Conservation (phyloP, 2,329 filamentous ascomycete genomes). For the Claviceps maximensis region DNA sequence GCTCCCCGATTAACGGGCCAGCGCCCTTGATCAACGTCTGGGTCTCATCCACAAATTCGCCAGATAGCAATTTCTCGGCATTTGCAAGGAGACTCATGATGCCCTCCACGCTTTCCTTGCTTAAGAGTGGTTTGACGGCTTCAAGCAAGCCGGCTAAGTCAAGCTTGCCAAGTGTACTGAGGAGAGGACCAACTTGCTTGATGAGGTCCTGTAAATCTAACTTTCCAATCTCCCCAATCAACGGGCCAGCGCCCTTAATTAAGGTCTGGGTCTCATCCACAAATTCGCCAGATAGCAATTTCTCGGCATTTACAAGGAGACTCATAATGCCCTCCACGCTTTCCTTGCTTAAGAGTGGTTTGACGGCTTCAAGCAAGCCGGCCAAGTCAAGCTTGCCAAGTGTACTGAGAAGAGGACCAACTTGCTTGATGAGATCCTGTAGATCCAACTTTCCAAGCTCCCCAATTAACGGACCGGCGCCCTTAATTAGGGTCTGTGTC, state of each 20-base stretch:
- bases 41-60: constrained; percentile 20
- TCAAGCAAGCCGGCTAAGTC: constrained; percentile 10
- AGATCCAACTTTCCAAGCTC: constrained; percentile 12
- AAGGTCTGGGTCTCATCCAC: constrained; percentile 16
- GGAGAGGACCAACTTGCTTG: constrained; percentile 16
- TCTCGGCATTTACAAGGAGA: constrained; percentile 17
- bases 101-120: constrained; percentile 11
- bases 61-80: constrained; percentile 17
- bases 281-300: constrained; percentile 15
- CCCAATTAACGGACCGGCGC: not conserved
- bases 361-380: constrained; percentile 13
- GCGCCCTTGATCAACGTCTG: constrained; percentile 21
- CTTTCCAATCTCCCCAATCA: constrained; percentile 6
- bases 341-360: constrained; percentile 14
- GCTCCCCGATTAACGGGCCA: constrained; percentile 14
- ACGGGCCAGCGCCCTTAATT: not conserved
- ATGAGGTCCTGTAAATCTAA: constrained; percentile 14
- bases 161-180: constrained; percentile 4
- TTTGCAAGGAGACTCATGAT: constrained; percentile 22
- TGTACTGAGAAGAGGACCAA: constrained; percentile 11
- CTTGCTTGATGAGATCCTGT: constrained; percentile 15
- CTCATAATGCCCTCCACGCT: constrained; percentile 18
- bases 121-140: constrained; percentile 17
- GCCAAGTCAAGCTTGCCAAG: constrained; percentile 5
- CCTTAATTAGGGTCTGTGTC: constrained; percentile 11